Percentiles rank a stretch among this genome's conserved stretches.
Conservation (phyloP, 176 grass and related monocot genomes). For the Luzula sylvatica region DNA sequence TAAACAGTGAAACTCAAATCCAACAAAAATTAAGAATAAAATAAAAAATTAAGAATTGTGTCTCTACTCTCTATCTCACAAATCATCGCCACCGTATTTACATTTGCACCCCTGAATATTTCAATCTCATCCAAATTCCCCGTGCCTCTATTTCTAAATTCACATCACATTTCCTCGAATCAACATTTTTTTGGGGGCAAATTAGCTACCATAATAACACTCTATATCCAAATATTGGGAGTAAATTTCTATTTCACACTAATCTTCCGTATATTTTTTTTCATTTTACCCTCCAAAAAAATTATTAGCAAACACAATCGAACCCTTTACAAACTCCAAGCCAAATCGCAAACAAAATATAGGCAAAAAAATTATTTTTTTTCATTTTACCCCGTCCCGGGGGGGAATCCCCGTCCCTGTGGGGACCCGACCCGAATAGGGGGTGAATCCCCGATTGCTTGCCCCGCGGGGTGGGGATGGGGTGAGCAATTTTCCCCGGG, state of each 20-base stretch:
- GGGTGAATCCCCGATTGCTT: too few relatives aligned
- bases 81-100: conserved; percentile 14
- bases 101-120: conserved; percentile 3
- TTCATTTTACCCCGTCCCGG: too few relatives aligned
- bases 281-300: neutral
- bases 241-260: neutral
- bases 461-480: too few relatives aligned
- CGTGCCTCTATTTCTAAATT: neutral
- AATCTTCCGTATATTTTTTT: neutral
- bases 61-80: conserved; percentile 4
- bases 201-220: neutral
- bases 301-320: conserved; percentile 36
- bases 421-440: too few relatives aligned
- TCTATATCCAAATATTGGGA: conserved; percentile 8
- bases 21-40: neutral
- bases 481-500: too few relatives aligned
- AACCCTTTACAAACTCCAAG: conserved; percentile 57
- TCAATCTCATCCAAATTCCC: conserved; percentile 2
- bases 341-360: conserved; percentile 64
- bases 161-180: conserved; percentile 3
- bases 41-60: conserved; percentile 2
- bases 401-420: too few relatives aligned
- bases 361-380: too few relatives aligned
- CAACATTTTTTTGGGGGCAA: neutral
- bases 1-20: neutral